Evolutionary conservation across 1,284 basidiomycete genomes (phyloP), one percentile per base, ranked within the genome.

Genomic region (Marasmius fiardii): DNA sequence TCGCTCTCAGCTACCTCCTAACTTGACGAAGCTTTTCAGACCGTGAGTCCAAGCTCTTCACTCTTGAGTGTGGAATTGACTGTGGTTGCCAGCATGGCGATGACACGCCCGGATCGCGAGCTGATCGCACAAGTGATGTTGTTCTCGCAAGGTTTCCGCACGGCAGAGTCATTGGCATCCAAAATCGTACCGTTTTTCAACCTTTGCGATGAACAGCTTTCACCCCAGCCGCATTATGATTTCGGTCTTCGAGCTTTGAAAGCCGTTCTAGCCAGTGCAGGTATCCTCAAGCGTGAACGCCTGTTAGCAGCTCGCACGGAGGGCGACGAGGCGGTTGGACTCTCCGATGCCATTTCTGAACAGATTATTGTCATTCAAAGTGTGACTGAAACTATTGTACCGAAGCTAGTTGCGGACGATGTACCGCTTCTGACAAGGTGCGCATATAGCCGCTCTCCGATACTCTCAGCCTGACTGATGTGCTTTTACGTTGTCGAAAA

Each of bases 121-220:
- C 88, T 98, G 52, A 99, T 99, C 64, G 97, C 97, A 1, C 97
- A 99, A 74, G 98, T 99, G 64, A 94, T 99, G 89, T 77, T 99
- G 54, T 99, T 98, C 79, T 98, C 97, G 14, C 97, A 99, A 76
- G 98, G 98, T 61, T 99, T 99, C 84, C 87, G 96, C 34, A 95
- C 93, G 4, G 97, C 98, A 4, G 97, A 98, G 71, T 88, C 85
- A 0, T 82, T 99, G 5, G 97, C 97, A 0, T 93, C 93, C 56
- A 98, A 99, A 75, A 92, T 99, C 56, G 96, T 99, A 14, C 97
- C 96, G 0, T 98, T 99, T 80, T 99, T 99, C 82, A 97, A 96
- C 68, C 87, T 99, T 55, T 99, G 96, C 65, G 88, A 93, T 59
- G 95, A 99, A 68, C 96, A 99, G 67, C 82, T 99, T 28, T 98